phyloP scores from a whole-genome alignment of 495 filamentous ascomycete genomes.

The Talaromyces stipitatus region DNA sequence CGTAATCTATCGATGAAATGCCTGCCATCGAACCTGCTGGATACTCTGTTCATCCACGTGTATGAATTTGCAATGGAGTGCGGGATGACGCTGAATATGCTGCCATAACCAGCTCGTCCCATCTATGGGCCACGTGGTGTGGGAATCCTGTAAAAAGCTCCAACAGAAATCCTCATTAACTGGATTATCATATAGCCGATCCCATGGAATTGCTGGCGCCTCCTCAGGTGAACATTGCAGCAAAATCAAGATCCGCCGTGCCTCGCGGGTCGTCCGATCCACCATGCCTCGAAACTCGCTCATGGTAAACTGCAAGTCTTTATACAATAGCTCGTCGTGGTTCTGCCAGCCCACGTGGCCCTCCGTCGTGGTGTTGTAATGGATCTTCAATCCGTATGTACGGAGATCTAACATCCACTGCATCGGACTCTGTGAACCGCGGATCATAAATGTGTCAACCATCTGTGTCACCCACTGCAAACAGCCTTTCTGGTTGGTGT shows the following conservation, averaged over 20 bases:
- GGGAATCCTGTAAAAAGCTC: slow-evolving; percentile 11
- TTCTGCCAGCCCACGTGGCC: slow-evolving; percentile 8
- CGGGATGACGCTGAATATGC: neutral
- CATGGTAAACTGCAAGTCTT: slow-evolving; percentile 9
- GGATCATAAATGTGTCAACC: slow-evolving; percentile 51
- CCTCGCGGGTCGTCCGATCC: neutral
- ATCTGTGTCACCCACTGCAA: slow-evolving; percentile 42
- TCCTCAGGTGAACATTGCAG: neutral
- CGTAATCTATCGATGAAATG: too few species aligned
- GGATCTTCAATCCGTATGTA: slow-evolving; percentile 23
- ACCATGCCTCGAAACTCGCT: slow-evolving; percentile 6
- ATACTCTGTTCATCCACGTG: too few species aligned
- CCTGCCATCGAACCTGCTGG: too few species aligned
- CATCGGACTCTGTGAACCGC: slow-evolving; percentile 50
- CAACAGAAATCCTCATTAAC: neutral
- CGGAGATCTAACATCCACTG: slow-evolving; percentile 17
- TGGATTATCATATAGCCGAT: slow-evolving; percentile 2
- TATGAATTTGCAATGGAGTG: neutral
- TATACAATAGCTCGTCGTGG: slow-evolving; percentile 6
- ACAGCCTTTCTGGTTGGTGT: too few species aligned
- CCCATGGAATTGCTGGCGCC: slow-evolving; percentile 1
- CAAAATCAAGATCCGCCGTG: neutral
- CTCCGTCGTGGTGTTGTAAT: slow-evolving; percentile 16
- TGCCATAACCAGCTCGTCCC: neutral
- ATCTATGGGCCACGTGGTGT: slow-evolving; percentile 4